phyloP scores from a whole-genome alignment of 2,329 filamentous ascomycete species.

The Magnaporthales sp. region DNA sequence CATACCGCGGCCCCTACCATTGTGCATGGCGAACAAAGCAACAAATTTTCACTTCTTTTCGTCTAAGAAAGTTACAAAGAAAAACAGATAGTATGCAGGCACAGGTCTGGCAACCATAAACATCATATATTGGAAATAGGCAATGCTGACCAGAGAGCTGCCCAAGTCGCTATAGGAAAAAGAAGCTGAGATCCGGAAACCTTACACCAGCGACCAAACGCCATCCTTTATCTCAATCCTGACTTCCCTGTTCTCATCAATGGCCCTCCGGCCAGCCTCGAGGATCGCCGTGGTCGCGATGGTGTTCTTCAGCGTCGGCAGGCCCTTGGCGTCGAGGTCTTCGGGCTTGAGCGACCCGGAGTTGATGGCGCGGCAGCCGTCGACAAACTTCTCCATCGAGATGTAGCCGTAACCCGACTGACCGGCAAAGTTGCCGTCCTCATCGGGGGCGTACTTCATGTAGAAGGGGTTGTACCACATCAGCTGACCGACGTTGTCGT shows the following conservation, averaged over 20 bases:
- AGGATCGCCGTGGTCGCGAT: conserved; percentile 87
- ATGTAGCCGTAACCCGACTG: conserved; percentile 91
- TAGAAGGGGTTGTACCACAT: conserved; percentile 93
- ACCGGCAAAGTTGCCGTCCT: conserved; percentile 88
- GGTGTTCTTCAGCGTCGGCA: conserved; percentile 83
- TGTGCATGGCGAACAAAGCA: no score
- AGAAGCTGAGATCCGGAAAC: background rate
- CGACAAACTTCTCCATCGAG: conserved; percentile 92
- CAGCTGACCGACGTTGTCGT: conserved; percentile 61
- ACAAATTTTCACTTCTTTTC: no score
- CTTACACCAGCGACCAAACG: conserved; percentile 55
- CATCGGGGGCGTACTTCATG: conserved; percentile 89
- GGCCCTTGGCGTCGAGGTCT: conserved; percentile 68
- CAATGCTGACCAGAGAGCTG: background rate
- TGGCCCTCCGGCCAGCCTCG: conserved; percentile 73
- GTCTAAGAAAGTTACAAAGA: no score
- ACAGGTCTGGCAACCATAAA: background rate
- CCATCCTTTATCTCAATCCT: conserved; percentile 61
- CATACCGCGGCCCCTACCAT: no score
- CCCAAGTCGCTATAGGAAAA: background rate
- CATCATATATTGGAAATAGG: background rate
- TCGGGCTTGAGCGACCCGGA: conserved; percentile 62
- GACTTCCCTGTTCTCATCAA: conserved; percentile 75
- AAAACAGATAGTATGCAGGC: background rate
- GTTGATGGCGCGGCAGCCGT: conserved; percentile 73